These are phyloP conservation scores for Fibroporia radiculosa DNA, from an alignment of 768 basidiomycete genomes.

Conservation along the genomic window DNA sequence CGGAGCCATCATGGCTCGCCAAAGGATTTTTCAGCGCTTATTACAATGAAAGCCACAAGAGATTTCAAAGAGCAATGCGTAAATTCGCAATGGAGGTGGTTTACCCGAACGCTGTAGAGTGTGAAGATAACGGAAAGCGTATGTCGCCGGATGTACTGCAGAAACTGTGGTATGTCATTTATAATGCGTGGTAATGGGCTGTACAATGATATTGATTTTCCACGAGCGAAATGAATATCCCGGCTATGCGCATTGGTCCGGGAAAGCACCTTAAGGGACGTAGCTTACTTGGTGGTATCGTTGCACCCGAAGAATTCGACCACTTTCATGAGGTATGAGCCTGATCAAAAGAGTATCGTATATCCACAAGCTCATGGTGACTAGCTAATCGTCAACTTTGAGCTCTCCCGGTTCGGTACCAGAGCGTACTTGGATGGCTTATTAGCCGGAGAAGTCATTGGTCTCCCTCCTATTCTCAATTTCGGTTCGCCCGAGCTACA, in stretches of 20 bases:
- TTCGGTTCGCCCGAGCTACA: slow-evolving; percentile 74
- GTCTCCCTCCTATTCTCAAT: slow-evolving; percentile 85
- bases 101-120: slow-evolving; percentile 60
- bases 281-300: slow-evolving; percentile 64
- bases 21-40: slow-evolving; percentile 68
- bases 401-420: slow-evolving; percentile 76
- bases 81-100: slow-evolving; percentile 73
- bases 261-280: slow-evolving; percentile 81
- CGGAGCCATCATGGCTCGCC: slow-evolving; percentile 77
- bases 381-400: slow-evolving; percentile 72
- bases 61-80: slow-evolving; percentile 70
- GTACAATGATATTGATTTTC: neutral
- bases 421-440: slow-evolving; percentile 87
- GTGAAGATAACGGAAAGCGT: slow-evolving; percentile 83
- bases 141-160: slow-evolving; percentile 82
- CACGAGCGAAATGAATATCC: slow-evolving; percentile 64
- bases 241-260: slow-evolving; percentile 87
- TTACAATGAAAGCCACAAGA: slow-evolving; percentile 64
- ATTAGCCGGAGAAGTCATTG: slow-evolving; percentile 75
- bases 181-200: too few species aligned
- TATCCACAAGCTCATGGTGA: slow-evolving; percentile 3
- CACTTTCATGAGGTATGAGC: slow-evolving; percentile 91
- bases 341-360: too few species aligned
- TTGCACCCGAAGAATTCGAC: slow-evolving; percentile 81
- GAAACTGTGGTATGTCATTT: slow-evolving; percentile 60